Evolutionary conservation across 2,329 filamentous ascomycete species (phyloP).

Genomic region (Penicillium sp.): DNA sequence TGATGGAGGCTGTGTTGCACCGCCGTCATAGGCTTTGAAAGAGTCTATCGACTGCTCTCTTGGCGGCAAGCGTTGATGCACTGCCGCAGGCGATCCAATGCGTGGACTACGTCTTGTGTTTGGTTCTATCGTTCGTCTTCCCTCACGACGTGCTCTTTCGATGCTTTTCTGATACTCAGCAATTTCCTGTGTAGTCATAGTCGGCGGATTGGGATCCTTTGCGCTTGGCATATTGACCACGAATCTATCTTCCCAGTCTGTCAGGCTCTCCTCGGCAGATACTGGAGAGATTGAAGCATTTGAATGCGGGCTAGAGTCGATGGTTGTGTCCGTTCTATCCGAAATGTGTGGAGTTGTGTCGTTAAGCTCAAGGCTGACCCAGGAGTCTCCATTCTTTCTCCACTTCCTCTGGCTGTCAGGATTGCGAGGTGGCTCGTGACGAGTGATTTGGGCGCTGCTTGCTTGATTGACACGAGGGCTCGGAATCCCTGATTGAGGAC

Average conservation of each 20-base stretch:
- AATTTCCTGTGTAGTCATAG: conserved; percentile 46
- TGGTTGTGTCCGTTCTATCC: conserved; percentile 25
- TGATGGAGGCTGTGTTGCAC: conserved; percentile 5
- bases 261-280: conserved; percentile 35
- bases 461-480: conserved; percentile 38
- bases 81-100: conserved; percentile 34
- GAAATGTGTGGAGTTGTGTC: conserved; percentile 29
- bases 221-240: conserved; percentile 51
- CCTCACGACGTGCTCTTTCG: conserved; percentile 36
- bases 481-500: conserved; percentile 43
- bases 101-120: conserved; percentile 39
- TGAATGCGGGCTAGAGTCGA: conserved; percentile 34
- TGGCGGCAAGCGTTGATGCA: conserved; percentile 33
- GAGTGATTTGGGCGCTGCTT: conserved; percentile 26
- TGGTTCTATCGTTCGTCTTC: conserved; percentile 37
- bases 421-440: conserved; percentile 16
- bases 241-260: conserved; percentile 47
- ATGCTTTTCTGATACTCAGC: conserved; percentile 45
- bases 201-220: conserved; percentile 46
- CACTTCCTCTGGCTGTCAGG: conserved; percentile 32
- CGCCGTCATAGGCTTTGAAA: conserved; percentile 25
- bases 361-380: conserved; percentile 36
- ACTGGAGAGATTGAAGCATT: conserved; percentile 37
- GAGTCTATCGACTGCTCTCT: conserved; percentile 5
- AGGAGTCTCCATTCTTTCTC: conserved; percentile 42